Conservation (phyloP, 2,329 filamentous ascomycete species). For the Aspergillus ustus region DNA sequence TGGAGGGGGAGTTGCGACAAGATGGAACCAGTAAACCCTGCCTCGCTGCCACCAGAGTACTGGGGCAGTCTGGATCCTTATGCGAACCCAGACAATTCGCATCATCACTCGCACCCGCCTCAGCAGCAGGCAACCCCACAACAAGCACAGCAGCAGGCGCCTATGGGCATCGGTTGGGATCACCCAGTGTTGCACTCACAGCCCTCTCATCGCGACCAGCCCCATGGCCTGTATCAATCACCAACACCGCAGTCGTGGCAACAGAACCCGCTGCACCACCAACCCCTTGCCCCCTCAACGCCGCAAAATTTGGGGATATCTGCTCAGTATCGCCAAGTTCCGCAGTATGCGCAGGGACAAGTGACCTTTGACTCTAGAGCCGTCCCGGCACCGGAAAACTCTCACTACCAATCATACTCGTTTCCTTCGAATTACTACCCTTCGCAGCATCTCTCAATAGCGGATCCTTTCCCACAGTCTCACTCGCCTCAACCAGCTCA, state of each 20-base stretch:
- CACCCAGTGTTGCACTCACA: slow-evolving; percentile 40
- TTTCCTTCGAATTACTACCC: slow-evolving; percentile 39
- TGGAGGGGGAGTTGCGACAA: slow-evolving; percentile 21
- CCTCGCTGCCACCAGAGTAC: slow-evolving; percentile 39
- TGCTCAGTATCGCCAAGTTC: slow-evolving; percentile 37
- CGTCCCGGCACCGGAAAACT: slow-evolving; percentile 33
- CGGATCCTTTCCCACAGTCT: slow-evolving; percentile 35
- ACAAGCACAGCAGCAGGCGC: slow-evolving; percentile 28
- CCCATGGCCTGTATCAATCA: slow-evolving; percentile 37
- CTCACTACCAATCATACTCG: slow-evolving; percentile 39
- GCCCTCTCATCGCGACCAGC: slow-evolving; percentile 30
- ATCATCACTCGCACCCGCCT: slow-evolving; percentile 32
- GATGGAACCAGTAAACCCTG: slow-evolving; percentile 41
- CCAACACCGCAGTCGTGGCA: slow-evolving; percentile 40
- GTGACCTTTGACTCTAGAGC: slow-evolving; percentile 36
- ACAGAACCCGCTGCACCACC: slow-evolving; percentile 36
- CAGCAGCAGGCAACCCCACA: slow-evolving; percentile 28
- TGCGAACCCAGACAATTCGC: slow-evolving; percentile 28
- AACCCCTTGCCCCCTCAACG: slow-evolving; percentile 27
- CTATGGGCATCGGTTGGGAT: slow-evolving; percentile 43
- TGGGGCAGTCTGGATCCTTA: slow-evolving; percentile 45
- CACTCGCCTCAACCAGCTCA: slow-evolving; percentile 31
- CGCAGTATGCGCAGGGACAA: slow-evolving; percentile 37
- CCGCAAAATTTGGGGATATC: slow-evolving; percentile 34
- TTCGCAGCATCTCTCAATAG: slow-evolving; percentile 31